phyloP scores from a whole-genome alignment of 306 rosid genomes.

The Comarum palustre region DNA sequence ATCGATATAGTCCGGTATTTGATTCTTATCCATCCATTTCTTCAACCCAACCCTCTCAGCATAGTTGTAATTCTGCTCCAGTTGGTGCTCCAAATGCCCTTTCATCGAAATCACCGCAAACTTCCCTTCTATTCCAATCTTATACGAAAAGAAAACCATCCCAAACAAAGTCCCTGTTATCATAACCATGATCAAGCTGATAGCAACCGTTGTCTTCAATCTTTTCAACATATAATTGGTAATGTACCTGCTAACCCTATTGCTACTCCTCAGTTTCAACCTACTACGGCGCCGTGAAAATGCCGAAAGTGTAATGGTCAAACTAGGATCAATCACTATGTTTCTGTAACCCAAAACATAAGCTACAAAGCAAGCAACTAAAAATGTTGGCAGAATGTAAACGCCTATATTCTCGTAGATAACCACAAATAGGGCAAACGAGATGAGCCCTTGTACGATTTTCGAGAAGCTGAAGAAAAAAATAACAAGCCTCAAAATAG shows the following conservation, averaged over 20 bases:
- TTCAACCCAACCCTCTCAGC: slow-evolving; percentile 35
- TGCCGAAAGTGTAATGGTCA: slow-evolving; percentile 14
- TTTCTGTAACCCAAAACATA: slow-evolving; percentile 5
- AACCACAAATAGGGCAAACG: slow-evolving; percentile 22
- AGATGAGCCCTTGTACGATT: slow-evolving; percentile 26
- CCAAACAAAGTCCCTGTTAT: slow-evolving; percentile 29
- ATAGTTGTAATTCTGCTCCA: slow-evolving; percentile 32
- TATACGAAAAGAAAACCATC: slow-evolving; percentile 37
- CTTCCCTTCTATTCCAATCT: slow-evolving; percentile 38
- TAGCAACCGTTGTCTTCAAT: slow-evolving; percentile 37
- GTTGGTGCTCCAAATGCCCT: slow-evolving; percentile 22
- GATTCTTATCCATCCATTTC: slow-evolving; percentile 33
- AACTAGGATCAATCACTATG: not conserved
- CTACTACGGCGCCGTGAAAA: slow-evolving; percentile 6
- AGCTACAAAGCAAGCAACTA: not conserved
- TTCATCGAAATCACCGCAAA: slow-evolving; percentile 32
- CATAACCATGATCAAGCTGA: slow-evolving; percentile 38
- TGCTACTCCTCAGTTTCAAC: slow-evolving; percentile 7
- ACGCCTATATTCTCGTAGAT: slow-evolving; percentile 21
- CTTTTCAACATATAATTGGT: slow-evolving; percentile 25
- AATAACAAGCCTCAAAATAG: not conserved
- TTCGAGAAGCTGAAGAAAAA: slow-evolving; percentile 19
- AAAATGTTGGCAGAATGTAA: slow-evolving; percentile 1
- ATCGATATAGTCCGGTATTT: slow-evolving; percentile 25
- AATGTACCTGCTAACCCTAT: slow-evolving; percentile 14